phyloP scores from a whole-genome alignment of 768 basidiomycete genomes.

The Mycena metata region DNA sequence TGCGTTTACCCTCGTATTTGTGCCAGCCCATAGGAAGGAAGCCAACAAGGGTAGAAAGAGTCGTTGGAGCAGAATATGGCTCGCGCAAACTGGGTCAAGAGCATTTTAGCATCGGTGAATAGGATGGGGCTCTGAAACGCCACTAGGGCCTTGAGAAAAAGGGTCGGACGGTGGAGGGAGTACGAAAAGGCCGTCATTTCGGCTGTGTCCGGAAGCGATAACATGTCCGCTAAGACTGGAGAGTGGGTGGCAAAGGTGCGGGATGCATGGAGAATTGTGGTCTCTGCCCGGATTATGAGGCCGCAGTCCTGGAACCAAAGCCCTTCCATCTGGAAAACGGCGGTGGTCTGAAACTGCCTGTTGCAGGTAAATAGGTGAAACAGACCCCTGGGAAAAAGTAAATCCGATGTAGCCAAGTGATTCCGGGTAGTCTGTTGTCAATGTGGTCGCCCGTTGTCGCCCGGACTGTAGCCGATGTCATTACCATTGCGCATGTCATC shows the following conservation, averaged over 20 bases:
- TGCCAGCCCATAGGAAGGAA: slow-evolving; percentile 16
- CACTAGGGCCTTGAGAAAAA: background rate
- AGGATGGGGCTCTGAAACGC: slow-evolving; percentile 13
- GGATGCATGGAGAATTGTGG: background rate
- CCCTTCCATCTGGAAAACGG: background rate
- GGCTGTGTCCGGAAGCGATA: slow-evolving; percentile 2
- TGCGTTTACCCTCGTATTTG: slow-evolving; percentile 20
- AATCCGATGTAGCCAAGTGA: no score
- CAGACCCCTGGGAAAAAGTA: no score
- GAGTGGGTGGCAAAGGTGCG: slow-evolving; percentile 11
- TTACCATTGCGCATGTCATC: no score
- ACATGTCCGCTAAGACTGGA: slow-evolving; percentile 20
- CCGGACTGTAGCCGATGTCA: no score
- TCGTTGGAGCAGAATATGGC: background rate
- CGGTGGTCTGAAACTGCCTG: no score
- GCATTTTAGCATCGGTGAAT: no score
- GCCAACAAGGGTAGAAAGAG: background rate
- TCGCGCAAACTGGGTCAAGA: slow-evolving; percentile 8
- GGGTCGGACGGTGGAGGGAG: slow-evolving; percentile 6
- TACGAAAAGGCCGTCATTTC: slow-evolving; percentile 25
- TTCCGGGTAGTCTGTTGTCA: no score
- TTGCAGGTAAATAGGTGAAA: no score
- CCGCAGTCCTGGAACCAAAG: slow-evolving; percentile 9
- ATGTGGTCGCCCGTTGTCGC: no score
- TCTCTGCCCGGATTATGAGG: slow-evolving; percentile 14